A percentile compares a stretch with the other conserved stretches of the same genome.
These are phyloP conservation scores for Wallacemonas sp. DNA, from an alignment of 208 protist genomes.

Conservation along the genomic window DNA sequence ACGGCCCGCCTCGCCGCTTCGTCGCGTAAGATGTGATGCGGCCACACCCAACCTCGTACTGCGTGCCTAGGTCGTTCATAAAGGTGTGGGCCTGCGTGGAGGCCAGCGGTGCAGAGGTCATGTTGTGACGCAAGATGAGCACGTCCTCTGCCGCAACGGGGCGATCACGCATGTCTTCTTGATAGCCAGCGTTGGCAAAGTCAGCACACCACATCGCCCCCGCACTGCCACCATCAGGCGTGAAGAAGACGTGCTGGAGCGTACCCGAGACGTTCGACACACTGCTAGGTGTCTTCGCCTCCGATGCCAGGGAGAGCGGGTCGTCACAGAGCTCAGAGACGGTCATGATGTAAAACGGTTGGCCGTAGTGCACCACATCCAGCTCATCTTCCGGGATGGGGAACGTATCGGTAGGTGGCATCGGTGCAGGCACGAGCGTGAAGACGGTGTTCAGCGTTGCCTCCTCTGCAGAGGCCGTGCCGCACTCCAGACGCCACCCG, in stretches of 20 bases:
- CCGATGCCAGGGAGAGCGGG: constrained; percentile 77
- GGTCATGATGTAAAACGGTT: constrained; percentile 86
- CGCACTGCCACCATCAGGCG: constrained; percentile 66
- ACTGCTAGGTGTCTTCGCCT: constrained; percentile 56
- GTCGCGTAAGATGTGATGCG: constrained; percentile 43
- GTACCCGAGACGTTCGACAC: constrained; percentile 65
- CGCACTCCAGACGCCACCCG: constrained; percentile 69
- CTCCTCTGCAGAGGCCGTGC: constrained; percentile 49
- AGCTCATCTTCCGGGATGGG: constrained; percentile 71
- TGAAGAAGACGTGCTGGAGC: constrained; percentile 84
- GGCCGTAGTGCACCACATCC: constrained; percentile 88
- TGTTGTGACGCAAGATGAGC: constrained; percentile 74
- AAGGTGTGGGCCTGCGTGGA: constrained; percentile 58
- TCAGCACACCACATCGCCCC: constrained; percentile 77
- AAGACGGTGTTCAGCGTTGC: constrained; percentile 73
- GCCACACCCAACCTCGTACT: constrained; percentile 79
- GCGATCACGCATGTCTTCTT: constrained; percentile 84
- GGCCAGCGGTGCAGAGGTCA: constrained; percentile 71
- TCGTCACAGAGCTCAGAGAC: constrained; percentile 67
- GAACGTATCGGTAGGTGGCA: constrained; percentile 68
- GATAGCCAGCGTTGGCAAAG: constrained; percentile 72
- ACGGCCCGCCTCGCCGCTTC: constrained; percentile 38
- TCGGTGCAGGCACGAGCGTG: constrained; percentile 65
- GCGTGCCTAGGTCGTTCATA: constrained; percentile 83
- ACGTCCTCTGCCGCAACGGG: constrained; percentile 75